Evolutionary conservation across 179 eudicot species (phyloP), one percentile per base, ranked within the genome.

Genomic region (Silene coronaria): DNA sequence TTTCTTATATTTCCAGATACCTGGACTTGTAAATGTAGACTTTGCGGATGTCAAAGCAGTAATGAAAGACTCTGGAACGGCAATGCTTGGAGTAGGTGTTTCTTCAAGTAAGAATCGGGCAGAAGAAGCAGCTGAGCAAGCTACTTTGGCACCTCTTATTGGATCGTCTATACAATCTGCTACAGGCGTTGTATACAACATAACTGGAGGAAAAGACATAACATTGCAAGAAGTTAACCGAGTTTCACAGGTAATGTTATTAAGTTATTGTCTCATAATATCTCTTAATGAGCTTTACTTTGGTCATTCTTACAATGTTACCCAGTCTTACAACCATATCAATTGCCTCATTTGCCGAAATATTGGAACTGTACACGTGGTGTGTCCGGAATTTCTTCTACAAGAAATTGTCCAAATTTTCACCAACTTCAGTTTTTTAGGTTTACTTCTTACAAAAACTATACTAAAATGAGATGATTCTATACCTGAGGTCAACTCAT

Each of bases 51-150:
- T 96, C 61, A 89, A 89, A 85, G 97, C 99, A 67, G 87, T 96
- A 45, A 96, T 96, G 99, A 93, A 88, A 80, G 90, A 96, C 83
- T 93, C 99, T 21, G 99, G 99, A 78, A 93, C 99, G 17, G 97
- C 99, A 28, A 93, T 96, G 99, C 97, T 96, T 70, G 99, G 99
- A 75, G 97, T 96, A 55, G 99, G 99, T 30, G 96, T 88, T 64
- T 93, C 99, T 6, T 93, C 99, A 19, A 90, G 99, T 87, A 96
- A 93, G 85, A 95, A 95, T 79, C 93, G 99, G 32, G 99, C 99
- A 66, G 97, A 95, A 85, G 99, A 92, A 87, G 99, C 99, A 62
- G 99, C 99, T 64, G 97, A 95, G 75, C 99, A 95, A 85, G 99
- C 99, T 63, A 95, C 99, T 71, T 80, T 93, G 80, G 97, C 99